Base-by-base conservation (phyloP, 1,139 yeast species). In the Suhomyces bribrorum region DNA sequence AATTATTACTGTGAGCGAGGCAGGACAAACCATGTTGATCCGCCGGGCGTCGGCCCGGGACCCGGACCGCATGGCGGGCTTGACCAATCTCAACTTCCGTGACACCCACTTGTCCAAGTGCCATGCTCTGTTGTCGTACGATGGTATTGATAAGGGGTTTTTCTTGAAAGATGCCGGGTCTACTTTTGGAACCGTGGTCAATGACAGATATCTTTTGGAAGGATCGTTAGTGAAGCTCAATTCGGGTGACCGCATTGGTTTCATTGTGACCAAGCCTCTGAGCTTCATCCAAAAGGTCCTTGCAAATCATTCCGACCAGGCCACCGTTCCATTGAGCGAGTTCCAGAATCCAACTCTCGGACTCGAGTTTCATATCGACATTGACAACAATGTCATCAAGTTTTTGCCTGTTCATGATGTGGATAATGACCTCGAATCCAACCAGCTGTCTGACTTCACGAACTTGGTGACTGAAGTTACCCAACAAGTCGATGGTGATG, bases 161-260 rank as follows among this genome's bases (percentile, higher is more conserved):
- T 52, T 33, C 27, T 39, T 71, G 29, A 51, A 49, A 38, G 77
- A 71, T 44, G 44, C 46, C 11, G 47, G 47, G 9, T 68, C 74
- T 5, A 68, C 72, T 22, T 71, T 69, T 51, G 77, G 77, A 1
- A 70, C 76, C 5, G 48, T 67, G 13, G 40, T 67, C 33, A 64
- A 68, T 43, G 52, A 54, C 15, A 36, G 53, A 5, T 59, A 56
- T 29, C 47, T 68, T 17, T 30, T 50, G 5, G 61, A 66, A 0
- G 49, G 47, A 9, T 36, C 36, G 12, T 50, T 56, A 50, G 39
- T 50, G 30, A 37, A 41, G 14, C 46, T 69, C 23, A 25, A 31
- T 7, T 38, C 52, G 32, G 59, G 59, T 13, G 71, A 66, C 43
- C 26, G 25, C 2, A 45, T 69, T 15, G 69, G 72, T 7, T 63